These are phyloP conservation scores for Diutina mesorugosa DNA, from an alignment of 1,139 yeast species.

Conservation along the genomic window DNA sequence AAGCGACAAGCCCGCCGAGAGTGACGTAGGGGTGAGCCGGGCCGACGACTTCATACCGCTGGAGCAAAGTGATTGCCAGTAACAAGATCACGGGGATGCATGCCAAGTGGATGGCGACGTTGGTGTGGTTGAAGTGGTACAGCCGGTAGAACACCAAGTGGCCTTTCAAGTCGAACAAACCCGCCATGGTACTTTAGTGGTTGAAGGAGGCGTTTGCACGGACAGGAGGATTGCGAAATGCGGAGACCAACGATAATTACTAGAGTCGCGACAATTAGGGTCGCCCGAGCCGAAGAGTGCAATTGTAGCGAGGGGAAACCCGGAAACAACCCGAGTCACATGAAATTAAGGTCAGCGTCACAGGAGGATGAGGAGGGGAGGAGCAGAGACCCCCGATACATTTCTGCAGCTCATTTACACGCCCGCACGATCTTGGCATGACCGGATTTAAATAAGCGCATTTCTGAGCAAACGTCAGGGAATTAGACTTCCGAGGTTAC, in stretches of 20 bases:
- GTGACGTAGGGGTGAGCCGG: constrained; percentile 24
- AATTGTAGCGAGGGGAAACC: too few relatives aligned
- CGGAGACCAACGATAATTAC: background rate
- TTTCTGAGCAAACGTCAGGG: too few relatives aligned
- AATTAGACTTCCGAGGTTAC: too few relatives aligned
- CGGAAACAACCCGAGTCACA: too few relatives aligned
- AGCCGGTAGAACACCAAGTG: constrained; percentile 77
- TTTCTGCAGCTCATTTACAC: background rate
- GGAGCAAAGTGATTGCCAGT: constrained; percentile 23
- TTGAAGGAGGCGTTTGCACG: constrained; percentile 7
- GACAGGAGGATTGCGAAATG: background rate
- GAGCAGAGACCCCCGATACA: background rate
- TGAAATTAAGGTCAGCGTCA: too few relatives aligned
- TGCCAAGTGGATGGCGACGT: constrained; percentile 63
- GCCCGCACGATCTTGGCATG: background rate
- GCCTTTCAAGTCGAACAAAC: constrained; percentile 37
- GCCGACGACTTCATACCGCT: background rate
- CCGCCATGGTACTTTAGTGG: constrained; percentile 7
- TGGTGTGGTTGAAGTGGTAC: constrained; percentile 58
- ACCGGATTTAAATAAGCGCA: background rate
- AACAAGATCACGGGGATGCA: constrained; percentile 72
- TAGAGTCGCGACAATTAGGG: background rate
- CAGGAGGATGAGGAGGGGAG: background rate
- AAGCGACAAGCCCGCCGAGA: constrained; percentile 20
- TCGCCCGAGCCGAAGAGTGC: background rate